Conservation (phyloP, 495 filamentous ascomycete genomes). For the Tuber microsphaerosporum region DNA sequence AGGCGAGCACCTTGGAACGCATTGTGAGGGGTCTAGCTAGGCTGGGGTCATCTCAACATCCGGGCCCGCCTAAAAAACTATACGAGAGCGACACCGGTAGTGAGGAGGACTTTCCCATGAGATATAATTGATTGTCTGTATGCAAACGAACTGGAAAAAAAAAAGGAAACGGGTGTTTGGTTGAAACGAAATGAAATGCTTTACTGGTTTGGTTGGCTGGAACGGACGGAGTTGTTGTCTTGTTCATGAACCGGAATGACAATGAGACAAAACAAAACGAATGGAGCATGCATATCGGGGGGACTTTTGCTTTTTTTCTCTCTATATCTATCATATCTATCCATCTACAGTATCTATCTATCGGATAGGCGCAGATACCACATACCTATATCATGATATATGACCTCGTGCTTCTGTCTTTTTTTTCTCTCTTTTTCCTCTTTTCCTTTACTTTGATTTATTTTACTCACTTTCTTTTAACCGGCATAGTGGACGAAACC, state of each 20-base stretch:
- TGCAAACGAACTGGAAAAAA: background rate
- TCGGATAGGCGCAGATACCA: conserved; percentile 1
- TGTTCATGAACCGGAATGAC: background rate
- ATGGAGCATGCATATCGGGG: background rate
- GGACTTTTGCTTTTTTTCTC: background rate
- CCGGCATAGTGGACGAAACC: background rate
- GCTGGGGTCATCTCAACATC: conserved; percentile 30
- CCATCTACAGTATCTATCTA: no score
- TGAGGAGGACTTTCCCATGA: conserved; percentile 32
- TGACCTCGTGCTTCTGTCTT: background rate
- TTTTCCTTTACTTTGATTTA: background rate
- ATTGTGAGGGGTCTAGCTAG: conserved; percentile 38
- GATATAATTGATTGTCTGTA: conserved; percentile 15
- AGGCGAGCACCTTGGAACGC: conserved; percentile 37
- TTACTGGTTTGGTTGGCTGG: background rate
- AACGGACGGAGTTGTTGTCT: background rate
- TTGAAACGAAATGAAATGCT: background rate
- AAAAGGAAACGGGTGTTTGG: background rate
- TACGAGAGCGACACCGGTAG: conserved; percentile 30
- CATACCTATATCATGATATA: background rate
- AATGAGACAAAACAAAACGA: background rate
- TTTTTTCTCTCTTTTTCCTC: background rate
- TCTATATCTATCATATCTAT: background rate
- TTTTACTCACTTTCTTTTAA: background rate
- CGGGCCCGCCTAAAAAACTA: conserved; percentile 26